Conservation (phyloP, 345 rosid species). For the Sisymbrium irio region DNA sequence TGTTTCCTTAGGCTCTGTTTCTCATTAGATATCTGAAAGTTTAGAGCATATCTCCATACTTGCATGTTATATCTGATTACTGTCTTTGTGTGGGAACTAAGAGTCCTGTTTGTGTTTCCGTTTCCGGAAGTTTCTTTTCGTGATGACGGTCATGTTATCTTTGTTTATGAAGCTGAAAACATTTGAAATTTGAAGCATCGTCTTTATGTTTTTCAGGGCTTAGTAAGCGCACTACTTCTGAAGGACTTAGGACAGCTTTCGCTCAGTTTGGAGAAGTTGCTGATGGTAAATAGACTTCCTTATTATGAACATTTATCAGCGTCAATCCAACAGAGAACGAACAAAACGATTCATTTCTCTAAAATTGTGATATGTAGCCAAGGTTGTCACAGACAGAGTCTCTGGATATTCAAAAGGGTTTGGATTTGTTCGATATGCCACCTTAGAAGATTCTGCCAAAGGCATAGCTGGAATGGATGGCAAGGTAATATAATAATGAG, state of each 20-base stretch:
- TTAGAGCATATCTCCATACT: not conserved
- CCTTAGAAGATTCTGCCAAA: conserved; percentile 76
- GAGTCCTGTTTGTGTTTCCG: not conserved
- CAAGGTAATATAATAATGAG: conserved; percentile 48
- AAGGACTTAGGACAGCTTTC: conserved; percentile 66
- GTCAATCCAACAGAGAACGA: conserved; percentile 3
- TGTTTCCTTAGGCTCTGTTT: not conserved
- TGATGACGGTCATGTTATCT: not conserved
- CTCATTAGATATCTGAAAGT: not conserved
- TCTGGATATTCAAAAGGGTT: conserved; percentile 91
- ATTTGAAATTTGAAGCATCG: not conserved
- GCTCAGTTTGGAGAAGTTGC: conserved; percentile 74
- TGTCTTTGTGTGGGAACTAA: not conserved
- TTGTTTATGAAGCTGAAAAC: not conserved
- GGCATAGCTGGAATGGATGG: conserved; percentile 93
- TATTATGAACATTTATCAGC: not conserved
- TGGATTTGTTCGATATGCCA: conserved; percentile 83
- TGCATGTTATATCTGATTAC: not conserved
- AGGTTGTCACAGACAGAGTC: conserved; percentile 71
- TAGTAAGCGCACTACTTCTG: conserved; percentile 72
- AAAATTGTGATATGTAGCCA: conserved; percentile 41
- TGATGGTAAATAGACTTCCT: conserved; percentile 52
- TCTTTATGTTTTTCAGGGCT: conserved; percentile 56
- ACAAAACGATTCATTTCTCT: conserved; percentile 4
- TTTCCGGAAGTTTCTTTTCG: not conserved